Evolutionary conservation across 306 rosid species (phyloP).

Genomic region (Trichosanthes cucumerina): DNA sequence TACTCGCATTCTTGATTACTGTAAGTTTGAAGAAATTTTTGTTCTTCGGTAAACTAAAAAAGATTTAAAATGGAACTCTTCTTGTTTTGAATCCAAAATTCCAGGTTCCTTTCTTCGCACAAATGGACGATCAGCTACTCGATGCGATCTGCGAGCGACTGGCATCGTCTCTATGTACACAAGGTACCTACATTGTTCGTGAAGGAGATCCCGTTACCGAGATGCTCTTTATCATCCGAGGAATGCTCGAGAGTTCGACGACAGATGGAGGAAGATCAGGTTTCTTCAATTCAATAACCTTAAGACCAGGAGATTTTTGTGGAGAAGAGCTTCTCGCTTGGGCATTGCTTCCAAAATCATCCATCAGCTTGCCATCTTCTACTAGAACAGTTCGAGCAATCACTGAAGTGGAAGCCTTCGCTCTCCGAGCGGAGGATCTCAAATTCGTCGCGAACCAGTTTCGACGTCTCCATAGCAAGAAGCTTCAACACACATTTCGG

Average conservation of each 20-base stretch:
- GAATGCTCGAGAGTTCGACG: constrained; percentile 84
- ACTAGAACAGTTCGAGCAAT: constrained; percentile 83
- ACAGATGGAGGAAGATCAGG: constrained; percentile 87
- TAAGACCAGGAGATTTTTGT: constrained; percentile 83
- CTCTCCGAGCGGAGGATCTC: constrained; percentile 82
- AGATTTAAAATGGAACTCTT: neutral
- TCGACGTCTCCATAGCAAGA: constrained; percentile 80
- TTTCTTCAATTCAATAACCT: constrained; percentile 70
- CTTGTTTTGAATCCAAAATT: neutral
- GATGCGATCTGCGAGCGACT: constrained; percentile 85
- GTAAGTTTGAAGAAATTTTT: neutral
- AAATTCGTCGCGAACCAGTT: constrained; percentile 90
- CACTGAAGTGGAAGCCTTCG: constrained; percentile 85
- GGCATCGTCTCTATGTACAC: constrained; percentile 65
- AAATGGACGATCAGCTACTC: constrained; percentile 78
- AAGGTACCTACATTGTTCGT: constrained; percentile 67
- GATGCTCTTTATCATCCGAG: constrained; percentile 85
- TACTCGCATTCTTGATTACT: neutral
- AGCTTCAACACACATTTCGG: constrained; percentile 81
- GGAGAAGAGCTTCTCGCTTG: constrained; percentile 93
- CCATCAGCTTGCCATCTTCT: constrained; percentile 72
- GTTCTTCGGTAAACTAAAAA: neutral
- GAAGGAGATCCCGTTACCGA: constrained; percentile 93
- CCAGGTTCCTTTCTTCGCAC: constrained; percentile 89
- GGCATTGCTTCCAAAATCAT: constrained; percentile 87